Base-by-base conservation (phyloP, 1,139 yeast genomes). In the Hyphopichia burtonii region DNA sequence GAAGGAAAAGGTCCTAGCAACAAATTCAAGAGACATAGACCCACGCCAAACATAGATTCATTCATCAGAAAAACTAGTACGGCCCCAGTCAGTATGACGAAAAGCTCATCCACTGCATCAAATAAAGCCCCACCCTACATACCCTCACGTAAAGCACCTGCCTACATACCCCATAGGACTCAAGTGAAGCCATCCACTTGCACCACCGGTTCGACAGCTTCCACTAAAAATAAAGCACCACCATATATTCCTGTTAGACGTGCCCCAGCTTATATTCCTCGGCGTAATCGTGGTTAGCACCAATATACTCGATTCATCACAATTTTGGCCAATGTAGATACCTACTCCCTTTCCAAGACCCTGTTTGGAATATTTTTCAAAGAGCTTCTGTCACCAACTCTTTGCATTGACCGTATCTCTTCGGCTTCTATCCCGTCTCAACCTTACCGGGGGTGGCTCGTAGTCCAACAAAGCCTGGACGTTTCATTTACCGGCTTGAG, bases 181-280 rank as follows among this genome's bases (percentile, higher is more conserved):
- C 6, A 22, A 22, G 8, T 22, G 23, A 22, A n/a, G n/a, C n/a
- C n/a, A 22, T 22, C 23, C 23, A 22, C 23, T 22, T 22, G 8
- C 23, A 25, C 11, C 11, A 9, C 28, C 7, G n/a, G n/a, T 25
- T 25, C 28, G 4, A 9, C 31, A 7, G 17, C 17, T 5, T 4
- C 31, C 6, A 10, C 31, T 8, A 25, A 25, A 5, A 28, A 28
- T 20, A 56, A 41, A 37, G 69, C 68, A 0, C 69, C 69, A 11
- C 42, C 55, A n/a, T 64, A 62, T 44, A 55, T 59, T 20, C 67
- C 67, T 4, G 47, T 52, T 37, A 50, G 62, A 37, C 31, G 31
- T 4, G 37, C 37, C 3, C 37, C 37, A 43, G 45, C 19, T 39
- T 41, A 14, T 17, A n/a, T 31, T 10, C 34, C 22, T 10, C 40